Percentiles rank a stretch among this genome's conserved stretches.
Evolutionary conservation across 129 eudicot genomes (phyloP).

Genomic region (Dittrichia graveolens): DNA sequence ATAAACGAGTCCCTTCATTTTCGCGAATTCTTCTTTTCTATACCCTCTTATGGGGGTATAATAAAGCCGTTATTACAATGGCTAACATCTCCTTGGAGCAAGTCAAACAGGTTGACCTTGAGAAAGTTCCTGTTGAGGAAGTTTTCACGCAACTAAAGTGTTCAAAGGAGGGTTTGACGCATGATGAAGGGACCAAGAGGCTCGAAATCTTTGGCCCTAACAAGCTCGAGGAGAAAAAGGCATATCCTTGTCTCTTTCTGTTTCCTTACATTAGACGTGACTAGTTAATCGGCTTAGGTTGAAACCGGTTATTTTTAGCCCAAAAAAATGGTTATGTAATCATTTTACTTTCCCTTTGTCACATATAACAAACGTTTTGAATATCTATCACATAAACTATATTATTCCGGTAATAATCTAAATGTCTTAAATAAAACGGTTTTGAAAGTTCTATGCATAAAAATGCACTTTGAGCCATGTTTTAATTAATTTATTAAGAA

Average conservation of each 20-base stretch:
- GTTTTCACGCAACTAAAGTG: constrained; percentile 62
- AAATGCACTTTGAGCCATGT: too few species aligned
- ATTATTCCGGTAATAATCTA: too few species aligned
- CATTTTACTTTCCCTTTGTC: too few species aligned
- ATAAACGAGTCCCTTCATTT: not conserved
- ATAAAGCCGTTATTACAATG: constrained; percentile 5
- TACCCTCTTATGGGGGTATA: constrained; percentile 1
- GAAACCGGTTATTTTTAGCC: too few species aligned
- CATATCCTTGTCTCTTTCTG: not conserved
- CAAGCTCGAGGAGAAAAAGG: constrained; percentile 68
- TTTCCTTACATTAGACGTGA: too few species aligned
- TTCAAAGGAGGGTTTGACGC: constrained; percentile 55
- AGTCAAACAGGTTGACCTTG: constrained; percentile 51
- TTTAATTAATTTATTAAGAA: too few species aligned
- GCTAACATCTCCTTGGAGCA: constrained; percentile 46
- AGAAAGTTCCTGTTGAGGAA: constrained; percentile 58
- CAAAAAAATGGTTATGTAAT: too few species aligned
- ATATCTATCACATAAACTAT: too few species aligned
- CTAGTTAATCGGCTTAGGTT: too few species aligned
- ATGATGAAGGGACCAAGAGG: constrained; percentile 60
- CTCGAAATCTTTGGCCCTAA: constrained; percentile 61
- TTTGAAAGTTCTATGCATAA: too few species aligned
- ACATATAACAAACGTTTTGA: too few species aligned
- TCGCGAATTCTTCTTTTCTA: not conserved
- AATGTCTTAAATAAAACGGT: too few species aligned